A percentile compares a stretch with the other conserved stretches of the same genome.
Conservation (phyloP, 106 monocot species). For the Triglochin maritima region DNA sequence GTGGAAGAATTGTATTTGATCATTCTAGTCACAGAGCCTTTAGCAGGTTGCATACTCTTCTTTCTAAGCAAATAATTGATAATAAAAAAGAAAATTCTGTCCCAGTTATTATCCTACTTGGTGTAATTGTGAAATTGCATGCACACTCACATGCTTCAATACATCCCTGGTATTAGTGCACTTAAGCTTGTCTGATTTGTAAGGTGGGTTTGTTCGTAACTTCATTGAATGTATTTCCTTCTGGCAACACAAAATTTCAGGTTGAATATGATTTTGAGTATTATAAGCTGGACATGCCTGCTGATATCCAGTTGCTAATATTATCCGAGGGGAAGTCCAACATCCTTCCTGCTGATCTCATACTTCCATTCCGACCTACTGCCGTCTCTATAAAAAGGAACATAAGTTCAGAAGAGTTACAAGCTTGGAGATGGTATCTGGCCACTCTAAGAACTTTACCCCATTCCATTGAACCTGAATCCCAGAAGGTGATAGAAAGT, state of each 20-base stretch:
- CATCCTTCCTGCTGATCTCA: conserved; percentile 78
- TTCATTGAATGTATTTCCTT: too few species aligned
- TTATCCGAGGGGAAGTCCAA: conserved; percentile 90
- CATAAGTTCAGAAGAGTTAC: conserved; percentile 31
- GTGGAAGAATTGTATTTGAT: too few species aligned
- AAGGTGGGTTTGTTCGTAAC: too few species aligned
- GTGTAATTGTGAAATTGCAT: too few species aligned
- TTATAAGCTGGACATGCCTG: conserved; percentile 79
- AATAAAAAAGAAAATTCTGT: too few species aligned
- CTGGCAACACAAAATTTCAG: conserved; percentile 24
- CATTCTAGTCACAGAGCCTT: too few species aligned
- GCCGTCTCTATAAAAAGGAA: conserved; percentile 17
- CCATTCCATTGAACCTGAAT: conserved; percentile 47
- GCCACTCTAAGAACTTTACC: conserved; percentile 49
- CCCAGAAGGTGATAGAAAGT: conserved; percentile 33
- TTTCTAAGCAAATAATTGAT: too few species aligned
- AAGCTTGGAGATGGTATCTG: conserved; percentile 94
- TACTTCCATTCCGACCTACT: conserved; percentile 54
- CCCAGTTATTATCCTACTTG: too few species aligned
- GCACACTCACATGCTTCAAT: too few species aligned
- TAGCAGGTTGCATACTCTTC: too few species aligned
- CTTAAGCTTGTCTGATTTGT: too few species aligned
- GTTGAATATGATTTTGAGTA: conserved; percentile 95
- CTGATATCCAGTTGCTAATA: conserved; percentile 62
- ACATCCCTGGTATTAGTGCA: too few species aligned